Evolutionary conservation across 306 rosid species (phyloP).

Genomic region (Lithocarpus polystachyus): DNA sequence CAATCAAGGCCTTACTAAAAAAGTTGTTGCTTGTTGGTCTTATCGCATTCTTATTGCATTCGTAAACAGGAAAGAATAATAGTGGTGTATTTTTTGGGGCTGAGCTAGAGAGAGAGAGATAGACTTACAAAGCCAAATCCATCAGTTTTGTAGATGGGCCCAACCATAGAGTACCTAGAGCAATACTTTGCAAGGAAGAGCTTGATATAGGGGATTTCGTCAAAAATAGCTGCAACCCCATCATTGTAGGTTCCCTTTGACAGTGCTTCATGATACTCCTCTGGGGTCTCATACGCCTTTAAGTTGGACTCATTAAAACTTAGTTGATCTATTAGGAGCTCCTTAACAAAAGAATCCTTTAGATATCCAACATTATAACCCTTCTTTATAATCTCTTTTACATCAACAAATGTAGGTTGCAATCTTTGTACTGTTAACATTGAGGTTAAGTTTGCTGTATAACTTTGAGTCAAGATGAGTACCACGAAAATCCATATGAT

Average conservation of each 20-base stretch:
- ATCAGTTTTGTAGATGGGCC: conserved; percentile 42
- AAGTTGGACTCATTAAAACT: conserved; percentile 17
- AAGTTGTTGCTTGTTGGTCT: too few species aligned
- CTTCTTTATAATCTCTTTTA: conserved; percentile 17
- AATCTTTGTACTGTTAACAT: conserved; percentile 27
- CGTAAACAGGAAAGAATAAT: too few species aligned
- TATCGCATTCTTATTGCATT: too few species aligned
- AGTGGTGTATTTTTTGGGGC: too few species aligned
- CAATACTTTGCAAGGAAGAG: conserved; percentile 30
- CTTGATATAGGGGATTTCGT: conserved; percentile 36
- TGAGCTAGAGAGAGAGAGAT: not conserved
- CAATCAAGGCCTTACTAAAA: too few species aligned
- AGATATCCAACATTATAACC: conserved; percentile 27
- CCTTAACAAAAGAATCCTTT: conserved; percentile 20
- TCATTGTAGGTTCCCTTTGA: conserved; percentile 35
- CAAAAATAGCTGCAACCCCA: conserved; percentile 43
- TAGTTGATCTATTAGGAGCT: conserved; percentile 11
- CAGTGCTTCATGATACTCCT: conserved; percentile 28
- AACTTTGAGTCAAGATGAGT: conserved; percentile 43
- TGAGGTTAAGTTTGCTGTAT: conserved; percentile 48
- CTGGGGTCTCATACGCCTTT: not conserved
- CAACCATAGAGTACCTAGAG: conserved; percentile 30
- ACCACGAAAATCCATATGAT: conserved; percentile 46
- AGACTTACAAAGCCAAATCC: conserved; percentile 48
- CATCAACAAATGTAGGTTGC: conserved; percentile 29